Base-by-base conservation (phyloP, 2,329 filamentous ascomycete genomes). In the Penicillium aurantiogriseum region DNA sequence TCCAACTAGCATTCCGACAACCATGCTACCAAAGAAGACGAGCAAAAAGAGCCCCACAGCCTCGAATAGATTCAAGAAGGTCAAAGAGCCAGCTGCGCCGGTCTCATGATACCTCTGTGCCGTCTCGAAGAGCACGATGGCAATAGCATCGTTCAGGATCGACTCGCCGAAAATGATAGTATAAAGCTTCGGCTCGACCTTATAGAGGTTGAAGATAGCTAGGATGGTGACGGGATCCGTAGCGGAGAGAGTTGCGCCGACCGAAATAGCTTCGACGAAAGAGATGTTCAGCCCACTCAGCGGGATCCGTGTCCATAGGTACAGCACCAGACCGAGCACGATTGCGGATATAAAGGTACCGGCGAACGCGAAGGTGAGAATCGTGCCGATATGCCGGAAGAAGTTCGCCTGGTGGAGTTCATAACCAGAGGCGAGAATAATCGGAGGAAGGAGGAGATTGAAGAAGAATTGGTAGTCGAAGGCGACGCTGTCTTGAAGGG, bases 391-490 rank as follows among this genome's bases (percentile, higher is more conserved):
- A 70, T 99, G 96, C 64, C 93, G 89, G 78, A 99, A 99, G 83
- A 99, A 99, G 79, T 99, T 99, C 67, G 91, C 92, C 79, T 99
- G 94, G 75, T 99, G 94, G 60, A 99, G 78, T 77, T 99, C 94
- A 78, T 97, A 99, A 54, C 94, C 94, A 17, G 93, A 97, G 17
- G 92, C 93, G 29, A 99, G 83, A 73, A 99, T 99, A 72, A 99
- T 99, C 56, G 94, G 94, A 38, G 94, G 94, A n/a, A 99, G 89
- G 13, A 99, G 85, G 45, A 99, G 85, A 76, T 99, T 99, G 83
- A 99, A 99, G 82, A 99, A 99, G 81, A 97, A 96, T 73, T 97
- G 92, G 74, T 97, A 97, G 79, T 97, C 90, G 81, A 99, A 99
- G 76, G 89, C 96, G 71, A 99, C 92, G 63, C 91, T 87, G 72